Percentiles rank a stretch among this genome's conserved stretches.
Evolutionary conservation across 75 land plant species (phyloP).

Genomic region (Selaginella tamariscina): DNA sequence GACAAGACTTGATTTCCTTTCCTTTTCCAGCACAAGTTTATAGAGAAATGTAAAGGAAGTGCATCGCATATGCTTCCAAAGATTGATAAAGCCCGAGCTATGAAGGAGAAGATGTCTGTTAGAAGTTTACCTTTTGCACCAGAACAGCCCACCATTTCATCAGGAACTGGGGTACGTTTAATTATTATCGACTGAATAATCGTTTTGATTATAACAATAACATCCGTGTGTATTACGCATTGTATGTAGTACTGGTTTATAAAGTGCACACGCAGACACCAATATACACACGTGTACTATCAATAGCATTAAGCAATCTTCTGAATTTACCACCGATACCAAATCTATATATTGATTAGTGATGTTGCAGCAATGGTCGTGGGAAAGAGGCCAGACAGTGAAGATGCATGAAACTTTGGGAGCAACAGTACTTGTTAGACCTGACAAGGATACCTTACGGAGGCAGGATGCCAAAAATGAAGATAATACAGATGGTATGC

Average conservation of each 20-base stretch:
- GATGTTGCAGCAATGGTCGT: constrained; percentile 32
- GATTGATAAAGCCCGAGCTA: constrained; percentile 70
- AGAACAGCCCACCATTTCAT: constrained; percentile 27
- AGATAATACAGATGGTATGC: constrained; percentile 20
- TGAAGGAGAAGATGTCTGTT: constrained; percentile 52
- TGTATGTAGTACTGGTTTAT: no score
- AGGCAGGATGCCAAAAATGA: constrained; percentile 12
- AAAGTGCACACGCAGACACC: no score
- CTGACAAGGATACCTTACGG: constrained; percentile 20
- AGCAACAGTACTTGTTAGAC: constrained; percentile 52
- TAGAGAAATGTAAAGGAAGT: constrained; percentile 73
- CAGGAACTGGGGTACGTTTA: constrained; percentile 33
- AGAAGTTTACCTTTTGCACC: constrained; percentile 29
- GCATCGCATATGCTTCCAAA: constrained; percentile 82
- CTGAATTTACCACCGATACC: no score
- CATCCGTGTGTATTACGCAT: no score
- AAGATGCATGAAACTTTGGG: constrained; percentile 34
- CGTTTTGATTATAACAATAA: no score
- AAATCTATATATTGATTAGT: no score
- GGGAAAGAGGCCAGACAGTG: constrained; percentile 39
- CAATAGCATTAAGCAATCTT: no score
- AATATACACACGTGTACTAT: no score
- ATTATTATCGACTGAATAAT: not conserved
- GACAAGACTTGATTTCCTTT: not conserved
- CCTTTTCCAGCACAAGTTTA: constrained; percentile 69